Percentiles rank a stretch among this genome's conserved stretches.
These are phyloP conservation scores for Erysimum cheiranthoides DNA, from an alignment of 345 rosid species.

Conservation along the genomic window DNA sequence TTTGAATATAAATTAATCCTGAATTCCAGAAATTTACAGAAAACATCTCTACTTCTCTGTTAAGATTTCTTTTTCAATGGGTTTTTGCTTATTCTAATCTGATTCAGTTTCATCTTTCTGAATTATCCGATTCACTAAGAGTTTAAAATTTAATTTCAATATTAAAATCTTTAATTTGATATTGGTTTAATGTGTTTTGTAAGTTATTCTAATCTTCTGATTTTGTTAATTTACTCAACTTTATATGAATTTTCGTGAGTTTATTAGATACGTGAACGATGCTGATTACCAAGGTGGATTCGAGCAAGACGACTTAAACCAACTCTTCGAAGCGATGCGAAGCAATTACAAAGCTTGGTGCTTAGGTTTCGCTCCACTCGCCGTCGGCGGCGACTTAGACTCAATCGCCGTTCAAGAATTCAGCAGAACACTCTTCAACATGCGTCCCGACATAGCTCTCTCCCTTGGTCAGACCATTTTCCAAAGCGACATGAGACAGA, in stretches of 20 bases:
- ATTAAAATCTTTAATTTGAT: not conserved
- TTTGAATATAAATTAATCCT: too few relatives aligned
- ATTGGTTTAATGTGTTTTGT: not conserved
- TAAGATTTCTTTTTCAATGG: too few relatives aligned
- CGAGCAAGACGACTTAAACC: slow-evolving; percentile 78
- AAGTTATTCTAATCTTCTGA: not conserved
- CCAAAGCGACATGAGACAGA: slow-evolving; percentile 74
- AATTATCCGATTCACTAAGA: not conserved
- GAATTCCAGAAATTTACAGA: too few relatives aligned
- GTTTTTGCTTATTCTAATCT: too few relatives aligned
- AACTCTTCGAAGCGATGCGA: slow-evolving; percentile 78
- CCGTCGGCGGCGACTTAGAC: slow-evolving; percentile 90
- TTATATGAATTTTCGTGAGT: not conserved
- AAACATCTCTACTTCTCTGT: too few relatives aligned
- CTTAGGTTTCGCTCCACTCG: slow-evolving; percentile 85
- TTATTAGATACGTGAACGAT: slow-evolving; percentile 67
- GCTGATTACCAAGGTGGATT: slow-evolving; percentile 88
- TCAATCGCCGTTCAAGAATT: slow-evolving; percentile 91
- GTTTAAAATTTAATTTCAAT: not conserved
- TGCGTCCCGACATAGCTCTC: slow-evolving; percentile 93
- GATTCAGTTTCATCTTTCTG: not conserved
- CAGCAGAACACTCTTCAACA: slow-evolving; percentile 91
- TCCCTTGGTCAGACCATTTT: slow-evolving; percentile 73
- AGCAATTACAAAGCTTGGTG: slow-evolving; percentile 90
- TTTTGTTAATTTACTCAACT: not conserved